These are phyloP conservation scores for Kodamaea restingae DNA, from an alignment of 805 yeast species.

Conservation along the genomic window DNA sequence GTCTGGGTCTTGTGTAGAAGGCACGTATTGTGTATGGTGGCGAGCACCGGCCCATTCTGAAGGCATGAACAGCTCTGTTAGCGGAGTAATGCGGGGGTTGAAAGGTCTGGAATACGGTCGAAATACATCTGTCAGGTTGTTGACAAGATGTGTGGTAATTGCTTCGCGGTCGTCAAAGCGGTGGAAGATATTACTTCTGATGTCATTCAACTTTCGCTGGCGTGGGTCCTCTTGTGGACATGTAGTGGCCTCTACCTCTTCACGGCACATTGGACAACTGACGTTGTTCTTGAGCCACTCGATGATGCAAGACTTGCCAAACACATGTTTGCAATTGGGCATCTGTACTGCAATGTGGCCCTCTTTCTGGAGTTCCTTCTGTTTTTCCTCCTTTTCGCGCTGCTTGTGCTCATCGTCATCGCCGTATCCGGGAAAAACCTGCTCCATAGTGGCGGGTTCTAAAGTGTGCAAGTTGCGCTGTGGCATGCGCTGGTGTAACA, in stretches of 20 bases:
- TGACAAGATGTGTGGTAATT: constrained; percentile 21
- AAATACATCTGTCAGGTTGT: constrained; percentile 35
- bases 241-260: constrained; percentile 25
- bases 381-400: constrained; percentile 11
- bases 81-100: constrained; percentile 33
- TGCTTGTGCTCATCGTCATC: constrained; percentile 12
- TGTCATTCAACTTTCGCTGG: constrained; percentile 11
- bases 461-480: constrained; percentile 20
- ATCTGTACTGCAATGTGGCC: constrained; percentile 35
- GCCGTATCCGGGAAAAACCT: constrained; percentile 24
- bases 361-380: constrained; percentile 10
- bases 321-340: constrained; percentile 41
- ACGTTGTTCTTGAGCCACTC: constrained; percentile 40
- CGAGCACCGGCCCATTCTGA: constrained; percentile 29
- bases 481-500: constrained; percentile 26
- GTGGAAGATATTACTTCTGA: constrained; percentile 13
- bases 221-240: constrained; percentile 16
- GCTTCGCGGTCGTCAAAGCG: constrained; percentile 18
- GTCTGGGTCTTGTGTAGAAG: constrained; percentile 19
- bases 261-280: constrained; percentile 41
- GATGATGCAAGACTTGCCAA: constrained; percentile 38
- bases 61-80: constrained; percentile 34
- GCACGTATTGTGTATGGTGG: background rate
- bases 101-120: constrained; percentile 34
- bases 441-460: constrained; percentile 16